phyloP scores from a whole-genome alignment of 805 yeast species.

The Yarrowia osloensis region DNA sequence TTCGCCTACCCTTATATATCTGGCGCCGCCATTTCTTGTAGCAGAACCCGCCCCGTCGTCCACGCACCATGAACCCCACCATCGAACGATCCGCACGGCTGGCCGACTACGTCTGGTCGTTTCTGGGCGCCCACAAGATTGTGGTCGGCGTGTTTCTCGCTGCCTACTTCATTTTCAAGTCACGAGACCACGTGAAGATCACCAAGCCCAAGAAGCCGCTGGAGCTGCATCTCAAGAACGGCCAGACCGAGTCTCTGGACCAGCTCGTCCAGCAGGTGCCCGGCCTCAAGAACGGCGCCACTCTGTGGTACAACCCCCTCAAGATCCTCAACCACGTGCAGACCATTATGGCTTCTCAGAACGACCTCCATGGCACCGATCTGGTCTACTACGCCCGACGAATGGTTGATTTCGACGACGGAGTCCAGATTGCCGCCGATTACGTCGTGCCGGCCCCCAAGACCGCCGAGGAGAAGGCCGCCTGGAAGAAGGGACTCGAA shows the following conservation, averaged over 20 bases:
- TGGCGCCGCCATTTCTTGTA: not conserved
- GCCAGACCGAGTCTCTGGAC: constrained; percentile 35
- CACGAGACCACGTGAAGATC: constrained; percentile 24
- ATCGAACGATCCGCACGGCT: constrained; percentile 11
- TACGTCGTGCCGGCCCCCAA: constrained; percentile 54
- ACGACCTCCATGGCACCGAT: constrained; percentile 54
- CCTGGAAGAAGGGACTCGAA: constrained; percentile 39
- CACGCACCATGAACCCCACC: not conserved
- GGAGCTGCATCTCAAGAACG: constrained; percentile 32
- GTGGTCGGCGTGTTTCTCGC: not conserved
- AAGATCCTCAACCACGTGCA: constrained; percentile 75
- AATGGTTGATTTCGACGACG: constrained; percentile 62
- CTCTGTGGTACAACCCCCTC: constrained; percentile 61
- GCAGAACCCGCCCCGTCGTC: not conserved
- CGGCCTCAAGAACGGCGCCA: constrained; percentile 50
- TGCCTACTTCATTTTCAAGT: not conserved
- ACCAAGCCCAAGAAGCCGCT: constrained; percentile 30
- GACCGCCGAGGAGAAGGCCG: constrained; percentile 39
- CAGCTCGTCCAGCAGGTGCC: constrained; percentile 48
- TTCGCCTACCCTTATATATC: not conserved
- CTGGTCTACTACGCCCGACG: constrained; percentile 77
- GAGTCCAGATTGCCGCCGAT: constrained; percentile 75
- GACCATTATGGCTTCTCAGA: constrained; percentile 66
- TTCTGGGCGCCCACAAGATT: constrained; percentile 5
- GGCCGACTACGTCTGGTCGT: constrained; percentile 19